Evolutionary conservation across 306 rosid species (phyloP).

Genomic region (Cicer chorassanicum): DNA sequence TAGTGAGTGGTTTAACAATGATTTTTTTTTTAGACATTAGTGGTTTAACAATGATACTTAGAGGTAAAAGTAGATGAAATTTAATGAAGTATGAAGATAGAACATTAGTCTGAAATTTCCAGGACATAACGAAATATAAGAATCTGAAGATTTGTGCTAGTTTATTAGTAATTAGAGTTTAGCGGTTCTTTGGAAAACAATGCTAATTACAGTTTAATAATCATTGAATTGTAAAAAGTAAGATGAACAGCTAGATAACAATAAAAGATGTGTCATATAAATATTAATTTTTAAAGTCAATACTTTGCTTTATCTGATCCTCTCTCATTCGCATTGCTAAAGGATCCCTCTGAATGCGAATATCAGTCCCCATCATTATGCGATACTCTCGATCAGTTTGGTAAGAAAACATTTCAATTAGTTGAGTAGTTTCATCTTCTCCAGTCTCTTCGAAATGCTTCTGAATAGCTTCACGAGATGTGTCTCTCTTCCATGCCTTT

Average conservation of each 20-base stretch:
- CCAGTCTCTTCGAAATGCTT: slow-evolving; percentile 95
- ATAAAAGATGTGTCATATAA: slow-evolving; percentile 41
- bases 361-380: slow-evolving; percentile 98
- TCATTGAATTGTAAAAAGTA: neutral
- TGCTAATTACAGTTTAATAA: slow-evolving; percentile 16
- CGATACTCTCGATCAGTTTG: slow-evolving; percentile 94
- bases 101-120: slow-evolving; percentile 12
- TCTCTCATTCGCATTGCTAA: slow-evolving; percentile 94
- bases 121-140: slow-evolving; percentile 3
- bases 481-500: slow-evolving; percentile 85
- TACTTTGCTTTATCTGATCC: slow-evolving; percentile 98
- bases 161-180: slow-evolving; percentile 5
- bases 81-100: slow-evolving; percentile 28
- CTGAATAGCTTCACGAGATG: slow-evolving; percentile 82
- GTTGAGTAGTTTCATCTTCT: slow-evolving; percentile 81
- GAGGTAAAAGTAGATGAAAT: slow-evolving; percentile 5
- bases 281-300: slow-evolving; percentile 48
- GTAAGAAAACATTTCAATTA: slow-evolving; percentile 80
- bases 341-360: slow-evolving; percentile 86
- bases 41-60: slow-evolving; percentile 31
- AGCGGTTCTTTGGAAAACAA: slow-evolving; percentile 32
- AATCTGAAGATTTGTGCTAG: slow-evolving; percentile 11
- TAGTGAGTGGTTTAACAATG: slow-evolving; percentile 37
- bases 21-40: neutral
- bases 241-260: slow-evolving; percentile 29